Conservation (phyloP, 1,284 basidiomycete species). For the Erythrobasidium hasegawianum region DNA sequence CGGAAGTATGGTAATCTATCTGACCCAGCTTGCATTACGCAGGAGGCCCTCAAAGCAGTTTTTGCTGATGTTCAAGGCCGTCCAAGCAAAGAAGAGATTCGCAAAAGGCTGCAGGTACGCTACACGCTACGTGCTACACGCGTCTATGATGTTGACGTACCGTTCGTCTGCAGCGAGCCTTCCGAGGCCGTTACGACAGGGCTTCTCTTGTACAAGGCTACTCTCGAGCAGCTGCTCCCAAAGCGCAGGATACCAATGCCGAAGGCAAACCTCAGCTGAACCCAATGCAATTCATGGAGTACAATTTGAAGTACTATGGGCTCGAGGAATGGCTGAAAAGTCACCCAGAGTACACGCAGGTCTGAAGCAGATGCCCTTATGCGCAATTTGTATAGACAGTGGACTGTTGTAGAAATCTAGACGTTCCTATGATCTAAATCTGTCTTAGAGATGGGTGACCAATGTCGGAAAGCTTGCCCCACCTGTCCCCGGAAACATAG, state of each 20-base stretch:
- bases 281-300: conserved; percentile 40
- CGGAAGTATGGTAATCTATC: too few relatives aligned
- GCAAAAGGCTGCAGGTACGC: background rate
- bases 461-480: too few relatives aligned
- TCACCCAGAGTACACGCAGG: conserved; percentile 13
- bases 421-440: too few relatives aligned
- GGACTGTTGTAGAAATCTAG: too few relatives aligned
- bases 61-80: conserved; percentile 2
- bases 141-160: too few relatives aligned
- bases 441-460: too few relatives aligned
- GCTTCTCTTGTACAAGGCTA: conserved; percentile 44
- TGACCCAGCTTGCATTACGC: conserved; percentile 29
- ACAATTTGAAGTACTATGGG: conserved; percentile 44
- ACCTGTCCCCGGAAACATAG: too few relatives aligned
- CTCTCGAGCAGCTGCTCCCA: conserved; percentile 42
- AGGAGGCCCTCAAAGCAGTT: conserved; percentile 23
- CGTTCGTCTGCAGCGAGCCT: conserved; percentile 25
- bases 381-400: too few relatives aligned
- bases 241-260: conserved; percentile 20
- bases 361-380: too few relatives aligned
- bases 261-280: conserved; percentile 37
- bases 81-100: background rate
- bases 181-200: conserved; percentile 42
- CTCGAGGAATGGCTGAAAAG: conserved; percentile 44
- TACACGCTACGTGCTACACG: too few relatives aligned